These are phyloP conservation scores for Aspergillus ostianus DNA, from an alignment of 495 filamentous ascomycete genomes.

Conservation along the genomic window DNA sequence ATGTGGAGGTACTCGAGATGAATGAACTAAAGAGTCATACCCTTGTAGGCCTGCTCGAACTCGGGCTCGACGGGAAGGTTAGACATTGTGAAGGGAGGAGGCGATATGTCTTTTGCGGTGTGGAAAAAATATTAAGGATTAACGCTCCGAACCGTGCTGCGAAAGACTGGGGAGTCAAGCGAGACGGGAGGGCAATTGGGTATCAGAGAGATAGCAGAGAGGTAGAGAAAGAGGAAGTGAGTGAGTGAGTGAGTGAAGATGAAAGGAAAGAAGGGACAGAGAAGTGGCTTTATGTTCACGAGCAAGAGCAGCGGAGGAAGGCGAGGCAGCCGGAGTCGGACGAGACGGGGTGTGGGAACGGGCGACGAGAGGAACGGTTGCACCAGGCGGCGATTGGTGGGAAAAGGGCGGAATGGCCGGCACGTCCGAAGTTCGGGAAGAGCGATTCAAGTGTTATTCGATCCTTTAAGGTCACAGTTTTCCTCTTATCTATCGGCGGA, in stretches of 20 bases:
- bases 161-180: neutral
- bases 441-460: no score
- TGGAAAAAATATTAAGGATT: neutral
- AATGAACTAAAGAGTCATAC: conserved; percentile 45
- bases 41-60: conserved; percentile 98
- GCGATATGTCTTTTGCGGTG: neutral
- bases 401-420: conserved; percentile 9
- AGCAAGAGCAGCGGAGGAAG: conserved; percentile 17
- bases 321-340: conserved; percentile 36
- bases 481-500: conserved; percentile 37
- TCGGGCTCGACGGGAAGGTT: conserved; percentile 88
- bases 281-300: conserved; percentile 20
- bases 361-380: conserved; percentile 13
- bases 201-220: conserved; percentile 2
- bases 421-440: conserved; percentile 42
- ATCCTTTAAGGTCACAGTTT: conserved; percentile 44
- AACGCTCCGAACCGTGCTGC: neutral
- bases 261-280: conserved; percentile 7
- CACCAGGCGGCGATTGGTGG: neutral
- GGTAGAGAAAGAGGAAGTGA: conserved; percentile 10
- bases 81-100: conserved; percentile 59
- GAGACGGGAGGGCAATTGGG: conserved; percentile 1
- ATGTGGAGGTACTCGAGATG: conserved; percentile 5
- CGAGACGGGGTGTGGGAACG: conserved; percentile 22
- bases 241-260: neutral